Conservation (phyloP, 2,329 filamentous ascomycete species). For the Talaromyces sp. region DNA sequence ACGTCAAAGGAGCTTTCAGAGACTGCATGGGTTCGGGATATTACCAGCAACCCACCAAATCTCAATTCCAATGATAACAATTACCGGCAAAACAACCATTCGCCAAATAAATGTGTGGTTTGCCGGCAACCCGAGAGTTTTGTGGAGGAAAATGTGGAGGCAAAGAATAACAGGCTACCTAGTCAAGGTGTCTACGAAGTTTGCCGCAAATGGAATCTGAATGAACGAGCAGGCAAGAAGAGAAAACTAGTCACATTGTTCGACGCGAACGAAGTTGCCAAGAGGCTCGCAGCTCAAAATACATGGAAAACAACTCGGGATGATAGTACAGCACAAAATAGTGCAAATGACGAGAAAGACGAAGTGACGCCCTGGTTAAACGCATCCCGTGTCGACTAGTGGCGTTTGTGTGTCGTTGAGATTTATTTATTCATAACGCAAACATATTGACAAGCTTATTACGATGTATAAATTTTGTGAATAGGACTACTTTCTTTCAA, state of each 20-base stretch:
- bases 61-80: slow-evolving; percentile 1
- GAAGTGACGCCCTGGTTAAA: background rate
- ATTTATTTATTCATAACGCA: too few relatives aligned
- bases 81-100: background rate
- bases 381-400: background rate
- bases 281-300: slow-evolving; percentile 33
- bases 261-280: slow-evolving; percentile 58
- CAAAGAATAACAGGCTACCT: background rate
- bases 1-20: slow-evolving; percentile 58
- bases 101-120: background rate
- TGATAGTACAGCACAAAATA: background rate
- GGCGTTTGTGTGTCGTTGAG: background rate
- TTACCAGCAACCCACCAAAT: slow-evolving; percentile 14
- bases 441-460: too few relatives aligned
- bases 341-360: background rate
- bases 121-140: background rate
- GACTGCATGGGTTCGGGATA: slow-evolving; percentile 21
- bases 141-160: background rate
- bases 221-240: slow-evolving; percentile 30
- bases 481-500: too few relatives aligned
- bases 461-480: too few relatives aligned
- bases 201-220: slow-evolving; percentile 22
- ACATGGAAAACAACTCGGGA: background rate
- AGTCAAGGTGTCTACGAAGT: slow-evolving; percentile 28
- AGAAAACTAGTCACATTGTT: slow-evolving; percentile 50